Conservation (phyloP, 1,284 basidiomycete genomes). For the Erythrobasidium hasegawianum region DNA sequence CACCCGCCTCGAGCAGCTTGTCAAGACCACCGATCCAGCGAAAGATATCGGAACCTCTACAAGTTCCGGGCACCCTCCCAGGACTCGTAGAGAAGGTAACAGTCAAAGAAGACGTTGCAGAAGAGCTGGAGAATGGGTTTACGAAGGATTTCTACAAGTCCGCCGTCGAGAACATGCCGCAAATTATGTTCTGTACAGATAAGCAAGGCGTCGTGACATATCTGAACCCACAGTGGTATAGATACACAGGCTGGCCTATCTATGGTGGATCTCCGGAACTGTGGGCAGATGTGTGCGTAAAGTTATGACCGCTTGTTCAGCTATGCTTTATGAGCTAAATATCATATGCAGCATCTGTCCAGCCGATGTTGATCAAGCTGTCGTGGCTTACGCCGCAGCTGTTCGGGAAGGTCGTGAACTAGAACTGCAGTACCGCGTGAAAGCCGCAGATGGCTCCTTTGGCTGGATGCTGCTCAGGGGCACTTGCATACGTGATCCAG, state of each 20-base stretch:
- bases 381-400: slow-evolving; percentile 19
- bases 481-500: slow-evolving; percentile 19
- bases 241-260: slow-evolving; percentile 29
- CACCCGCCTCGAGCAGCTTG: not conserved
- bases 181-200: slow-evolving; percentile 23
- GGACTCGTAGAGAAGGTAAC: not conserved
- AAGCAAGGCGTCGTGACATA: slow-evolving; percentile 29
- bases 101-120: not conserved
- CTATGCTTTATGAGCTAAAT: too few relatives aligned
- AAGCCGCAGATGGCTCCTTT: slow-evolving; percentile 17
- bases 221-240: slow-evolving; percentile 32
- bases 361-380: slow-evolving; percentile 15
- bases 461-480: slow-evolving; percentile 31
- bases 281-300: slow-evolving; percentile 27
- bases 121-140: not conserved
- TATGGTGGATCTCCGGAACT: slow-evolving; percentile 9
- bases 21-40: slow-evolving; percentile 14
- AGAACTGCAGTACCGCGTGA: slow-evolving; percentile 27
- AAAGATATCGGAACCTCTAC: slow-evolving; percentile 9
- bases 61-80: not conserved
- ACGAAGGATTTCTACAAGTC: slow-evolving; percentile 19
- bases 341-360: slow-evolving; percentile 6
- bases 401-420: slow-evolving; percentile 20
- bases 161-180: slow-evolving; percentile 29
- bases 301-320: not conserved